Conservation (phyloP, 139 green algal genomes). For the Zygnema cylindricum region DNA sequence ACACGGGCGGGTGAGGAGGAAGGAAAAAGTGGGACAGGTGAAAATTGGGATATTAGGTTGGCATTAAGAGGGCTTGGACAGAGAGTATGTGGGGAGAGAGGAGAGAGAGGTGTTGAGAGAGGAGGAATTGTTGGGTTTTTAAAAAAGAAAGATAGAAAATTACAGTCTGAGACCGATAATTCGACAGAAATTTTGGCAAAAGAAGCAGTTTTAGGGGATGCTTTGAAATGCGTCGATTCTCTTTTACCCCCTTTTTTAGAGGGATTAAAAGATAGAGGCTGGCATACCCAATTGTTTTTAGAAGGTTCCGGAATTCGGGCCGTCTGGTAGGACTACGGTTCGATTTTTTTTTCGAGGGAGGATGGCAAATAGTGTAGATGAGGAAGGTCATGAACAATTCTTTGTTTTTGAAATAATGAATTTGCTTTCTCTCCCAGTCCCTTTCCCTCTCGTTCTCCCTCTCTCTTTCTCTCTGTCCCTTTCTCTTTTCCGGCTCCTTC, state of each 20-base stretch:
- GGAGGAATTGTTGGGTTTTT: too few species aligned
- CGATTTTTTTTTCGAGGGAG: too few species aligned
- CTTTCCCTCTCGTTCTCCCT: too few species aligned
- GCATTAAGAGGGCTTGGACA: not conserved
- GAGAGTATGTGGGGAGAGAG: too few species aligned
- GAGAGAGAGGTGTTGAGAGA: too few species aligned
- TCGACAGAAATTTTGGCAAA: not conserved
- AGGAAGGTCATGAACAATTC: too few species aligned
- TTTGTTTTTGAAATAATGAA: too few species aligned
- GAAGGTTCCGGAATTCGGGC: conserved; percentile 28
- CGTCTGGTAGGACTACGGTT: conserved; percentile 14
- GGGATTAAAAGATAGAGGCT: conserved; percentile 43
- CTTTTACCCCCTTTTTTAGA: conserved; percentile 43
- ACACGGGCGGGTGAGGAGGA: not conserved
- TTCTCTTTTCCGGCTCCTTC: too few species aligned
- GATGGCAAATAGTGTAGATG: too few species aligned
- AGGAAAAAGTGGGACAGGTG: not conserved
- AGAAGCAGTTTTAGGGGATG: conserved; percentile 23
- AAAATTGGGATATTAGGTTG: not conserved
- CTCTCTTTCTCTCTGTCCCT: too few species aligned
- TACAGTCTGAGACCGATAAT: not conserved
- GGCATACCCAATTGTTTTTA: conserved; percentile 44
- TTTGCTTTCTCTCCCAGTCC: too few species aligned
- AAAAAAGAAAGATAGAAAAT: not conserved
- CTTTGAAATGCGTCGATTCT: conserved; percentile 32